These are phyloP conservation scores for Neofusicoccum ribis DNA, from an alignment of 2,329 filamentous ascomycete genomes.

Conservation along the genomic window DNA sequence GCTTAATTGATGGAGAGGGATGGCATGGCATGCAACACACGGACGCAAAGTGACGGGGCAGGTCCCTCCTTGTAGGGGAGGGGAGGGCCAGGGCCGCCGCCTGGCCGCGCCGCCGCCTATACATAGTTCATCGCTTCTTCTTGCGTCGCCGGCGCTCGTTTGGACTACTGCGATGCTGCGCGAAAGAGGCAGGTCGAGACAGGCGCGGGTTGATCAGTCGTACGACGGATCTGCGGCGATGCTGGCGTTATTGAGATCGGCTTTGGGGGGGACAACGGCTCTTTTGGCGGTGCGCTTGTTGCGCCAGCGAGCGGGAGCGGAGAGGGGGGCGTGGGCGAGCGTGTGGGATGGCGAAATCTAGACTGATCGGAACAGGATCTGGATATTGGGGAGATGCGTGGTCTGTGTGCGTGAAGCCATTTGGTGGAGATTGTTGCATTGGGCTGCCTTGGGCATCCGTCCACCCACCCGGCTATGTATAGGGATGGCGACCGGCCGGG, in stretches of 20 bases:
- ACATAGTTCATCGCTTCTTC: background rate
- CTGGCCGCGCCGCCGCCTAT: background rate
- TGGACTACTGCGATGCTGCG: background rate
- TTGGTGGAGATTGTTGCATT: conserved; percentile 2
- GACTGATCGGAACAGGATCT: background rate
- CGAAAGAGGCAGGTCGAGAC: conserved; percentile 8
- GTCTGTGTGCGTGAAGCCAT: background rate
- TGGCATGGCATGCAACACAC: background rate
- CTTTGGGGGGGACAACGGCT: background rate
- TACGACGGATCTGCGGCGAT: conserved; percentile 10
- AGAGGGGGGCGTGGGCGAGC: background rate
- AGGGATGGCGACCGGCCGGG: background rate
- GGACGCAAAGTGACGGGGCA: background rate
- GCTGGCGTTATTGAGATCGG: conserved; percentile 13
- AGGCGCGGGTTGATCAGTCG: conserved; percentile 13
- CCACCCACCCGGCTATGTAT: too few species aligned
- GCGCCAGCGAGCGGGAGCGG: conserved; percentile 1
- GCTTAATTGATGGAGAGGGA: conserved; percentile 5
- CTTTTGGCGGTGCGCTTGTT: background rate
- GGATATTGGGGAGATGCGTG: background rate
- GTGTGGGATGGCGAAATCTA: background rate
- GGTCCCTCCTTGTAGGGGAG: background rate
- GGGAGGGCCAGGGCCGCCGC: background rate
- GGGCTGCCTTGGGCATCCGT: background rate
- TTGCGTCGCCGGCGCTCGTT: background rate